phyloP scores from a whole-genome alignment of 352 stramenopile species.

The Phytophthora sp. region DNA sequence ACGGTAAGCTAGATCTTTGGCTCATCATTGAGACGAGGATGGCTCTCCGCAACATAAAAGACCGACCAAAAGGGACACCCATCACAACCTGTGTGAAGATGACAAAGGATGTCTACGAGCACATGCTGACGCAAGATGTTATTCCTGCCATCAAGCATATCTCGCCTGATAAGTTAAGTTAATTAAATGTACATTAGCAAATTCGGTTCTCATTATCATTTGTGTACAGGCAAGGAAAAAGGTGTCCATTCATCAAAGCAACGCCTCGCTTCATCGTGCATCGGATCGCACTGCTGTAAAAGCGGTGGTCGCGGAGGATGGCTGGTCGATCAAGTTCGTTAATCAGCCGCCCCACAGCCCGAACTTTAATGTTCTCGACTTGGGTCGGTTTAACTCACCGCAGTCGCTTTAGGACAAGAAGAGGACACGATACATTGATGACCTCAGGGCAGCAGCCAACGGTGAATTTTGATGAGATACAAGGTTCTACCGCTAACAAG shows the following conservation, averaged over 20 bases:
- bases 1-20: not conserved
- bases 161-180: not conserved
- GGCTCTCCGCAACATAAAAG: not conserved
- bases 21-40: not conserved
- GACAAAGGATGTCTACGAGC: not conserved
- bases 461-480: too few relatives aligned
- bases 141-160: not conserved
- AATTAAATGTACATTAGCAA: not conserved
- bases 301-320: not conserved
- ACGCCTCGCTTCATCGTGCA: not conserved
- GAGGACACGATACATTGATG: not conserved
- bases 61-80: not conserved
- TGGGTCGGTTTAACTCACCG: not conserved
- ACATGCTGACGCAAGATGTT: not conserved
- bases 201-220: not conserved
- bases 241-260: not conserved
- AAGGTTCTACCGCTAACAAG: not conserved
- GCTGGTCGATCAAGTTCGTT: not conserved
- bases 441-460: not conserved
- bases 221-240: not conserved
- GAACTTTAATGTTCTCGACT: not conserved
- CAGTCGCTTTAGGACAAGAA: not conserved
- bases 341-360: not conserved
- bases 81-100: not conserved
- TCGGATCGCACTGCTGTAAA: not conserved